Conservation (phyloP, 176 grass and related monocot genomes). For the Areca catechu region DNA sequence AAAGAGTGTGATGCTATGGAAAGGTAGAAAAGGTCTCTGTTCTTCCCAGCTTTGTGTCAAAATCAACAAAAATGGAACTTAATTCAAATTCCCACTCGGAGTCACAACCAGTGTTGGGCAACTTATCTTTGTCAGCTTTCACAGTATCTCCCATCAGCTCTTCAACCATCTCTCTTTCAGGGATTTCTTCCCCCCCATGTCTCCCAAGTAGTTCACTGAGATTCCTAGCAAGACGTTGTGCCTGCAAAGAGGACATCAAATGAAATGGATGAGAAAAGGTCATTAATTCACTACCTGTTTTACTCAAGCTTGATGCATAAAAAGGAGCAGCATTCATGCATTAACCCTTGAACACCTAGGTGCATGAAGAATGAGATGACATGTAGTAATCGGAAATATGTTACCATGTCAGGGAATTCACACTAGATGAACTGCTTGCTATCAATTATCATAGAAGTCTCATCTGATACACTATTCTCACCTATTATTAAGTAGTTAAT, state of each 20-base stretch:
- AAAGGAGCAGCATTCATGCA: no score
- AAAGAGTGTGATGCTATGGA: not conserved
- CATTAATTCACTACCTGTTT: no score
- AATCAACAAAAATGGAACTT: conserved; percentile 72
- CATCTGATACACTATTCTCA: no score
- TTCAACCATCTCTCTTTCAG: conserved; percentile 49
- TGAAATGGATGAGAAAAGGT: no score
- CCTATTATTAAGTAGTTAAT: no score
- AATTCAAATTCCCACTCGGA: conserved; percentile 52
- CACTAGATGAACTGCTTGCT: no score
- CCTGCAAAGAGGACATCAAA: conserved; percentile 12
- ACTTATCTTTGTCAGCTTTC: conserved; percentile 41
- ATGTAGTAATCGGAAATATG: no score
- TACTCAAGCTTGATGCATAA: no score
- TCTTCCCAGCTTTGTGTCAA: conserved; percentile 35
- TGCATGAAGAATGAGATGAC: no score
- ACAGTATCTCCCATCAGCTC: conserved; percentile 50
- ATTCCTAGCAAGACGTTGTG: conserved; percentile 36
- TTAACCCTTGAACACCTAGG: no score
- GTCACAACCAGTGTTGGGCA: conserved; percentile 44
- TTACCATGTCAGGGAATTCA: no score
- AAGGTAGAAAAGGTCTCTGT: not conserved
- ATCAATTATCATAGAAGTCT: no score
- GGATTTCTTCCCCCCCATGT: conserved; percentile 21
- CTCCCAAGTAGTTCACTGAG: conserved; percentile 37